Conservation (phyloP, 768 basidiomycete genomes). For the Leccinum fibrillosum region DNA sequence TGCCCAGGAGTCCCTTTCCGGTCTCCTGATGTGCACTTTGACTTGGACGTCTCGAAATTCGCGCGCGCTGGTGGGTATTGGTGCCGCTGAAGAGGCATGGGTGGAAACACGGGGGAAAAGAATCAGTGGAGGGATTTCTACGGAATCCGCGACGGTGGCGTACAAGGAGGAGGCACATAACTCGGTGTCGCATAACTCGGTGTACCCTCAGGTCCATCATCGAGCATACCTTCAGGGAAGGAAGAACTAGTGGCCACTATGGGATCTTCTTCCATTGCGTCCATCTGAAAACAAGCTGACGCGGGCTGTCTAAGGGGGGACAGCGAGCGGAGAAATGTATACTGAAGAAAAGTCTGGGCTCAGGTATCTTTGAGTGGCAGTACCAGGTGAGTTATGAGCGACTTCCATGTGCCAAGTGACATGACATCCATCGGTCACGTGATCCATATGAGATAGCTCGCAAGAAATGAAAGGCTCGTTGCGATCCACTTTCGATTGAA, state of each 20-base stretch:
- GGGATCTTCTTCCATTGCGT: slow-evolving; percentile 34
- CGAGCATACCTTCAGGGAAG: slow-evolving; percentile 18
- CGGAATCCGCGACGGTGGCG: slow-evolving; percentile 5
- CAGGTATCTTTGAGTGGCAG: slow-evolving; percentile 26
- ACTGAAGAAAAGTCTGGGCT: slow-evolving; percentile 1
- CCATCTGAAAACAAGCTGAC: slow-evolving; percentile 22
- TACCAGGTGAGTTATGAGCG: slow-evolving; percentile 3
- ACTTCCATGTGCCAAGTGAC: slow-evolving; percentile 1
- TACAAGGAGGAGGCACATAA: slow-evolving; percentile 19
- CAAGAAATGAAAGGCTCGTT: neutral
- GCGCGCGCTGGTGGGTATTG: slow-evolving; percentile 33
- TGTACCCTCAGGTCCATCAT: slow-evolving; percentile 15
- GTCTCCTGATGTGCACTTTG: slow-evolving; percentile 78
- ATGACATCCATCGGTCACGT: slow-evolving; percentile 16
- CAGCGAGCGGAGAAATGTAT: neutral
- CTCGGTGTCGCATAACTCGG: slow-evolving; percentile 10
- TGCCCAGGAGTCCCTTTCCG: slow-evolving; percentile 77
- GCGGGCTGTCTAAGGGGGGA: neutral
- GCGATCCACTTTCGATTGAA: slow-evolving; percentile 2
- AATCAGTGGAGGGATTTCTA: slow-evolving; percentile 11
- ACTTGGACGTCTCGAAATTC: slow-evolving; percentile 80
- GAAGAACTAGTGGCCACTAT: slow-evolving; percentile 22
- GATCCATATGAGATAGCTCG: slow-evolving; percentile 1
- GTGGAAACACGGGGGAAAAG: neutral
- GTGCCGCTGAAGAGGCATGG: slow-evolving; percentile 14